phyloP scores from a whole-genome alignment of 1,284 basidiomycete genomes.

The Gymnopus androsaceus region DNA sequence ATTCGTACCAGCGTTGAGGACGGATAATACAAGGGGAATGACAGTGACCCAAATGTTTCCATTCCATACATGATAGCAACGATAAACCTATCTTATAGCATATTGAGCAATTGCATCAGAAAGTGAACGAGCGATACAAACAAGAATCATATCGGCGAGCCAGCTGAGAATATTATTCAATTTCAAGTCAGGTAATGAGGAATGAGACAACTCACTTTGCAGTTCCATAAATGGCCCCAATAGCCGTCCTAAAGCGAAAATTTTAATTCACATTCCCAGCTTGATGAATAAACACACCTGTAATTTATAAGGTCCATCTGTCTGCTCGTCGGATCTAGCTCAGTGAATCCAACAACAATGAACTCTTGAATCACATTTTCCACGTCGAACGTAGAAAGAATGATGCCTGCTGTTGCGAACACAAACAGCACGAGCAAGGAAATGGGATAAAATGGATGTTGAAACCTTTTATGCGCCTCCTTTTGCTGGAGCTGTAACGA shows the following conservation, averaged over 20 bases:
- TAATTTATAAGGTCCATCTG: background rate
- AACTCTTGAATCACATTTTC: background rate
- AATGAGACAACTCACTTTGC: background rate
- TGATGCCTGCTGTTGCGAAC: slow-evolving; percentile 3
- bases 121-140: background rate
- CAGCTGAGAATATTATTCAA: background rate
- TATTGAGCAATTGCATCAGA: background rate
- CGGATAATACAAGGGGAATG: background rate
- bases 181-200: too few species aligned
- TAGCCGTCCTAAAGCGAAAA: background rate
- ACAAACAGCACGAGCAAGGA: slow-evolving; percentile 1
- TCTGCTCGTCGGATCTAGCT: background rate
- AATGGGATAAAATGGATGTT: slow-evolving; percentile 5
- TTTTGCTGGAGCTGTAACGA: slow-evolving; percentile 3
- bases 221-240: background rate
- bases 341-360: background rate
- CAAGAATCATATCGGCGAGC: slow-evolving; percentile 1
- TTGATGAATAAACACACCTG: background rate
- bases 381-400: background rate
- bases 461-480: background rate
- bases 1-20: slow-evolving; percentile 1
- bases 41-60: background rate
- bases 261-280: too few species aligned
- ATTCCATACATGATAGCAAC: slow-evolving; percentile 9
- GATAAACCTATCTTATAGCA: background rate